phyloP scores from a whole-genome alignment of 2,329 filamentous ascomycete genomes.

The Hypomyces rosellus region DNA sequence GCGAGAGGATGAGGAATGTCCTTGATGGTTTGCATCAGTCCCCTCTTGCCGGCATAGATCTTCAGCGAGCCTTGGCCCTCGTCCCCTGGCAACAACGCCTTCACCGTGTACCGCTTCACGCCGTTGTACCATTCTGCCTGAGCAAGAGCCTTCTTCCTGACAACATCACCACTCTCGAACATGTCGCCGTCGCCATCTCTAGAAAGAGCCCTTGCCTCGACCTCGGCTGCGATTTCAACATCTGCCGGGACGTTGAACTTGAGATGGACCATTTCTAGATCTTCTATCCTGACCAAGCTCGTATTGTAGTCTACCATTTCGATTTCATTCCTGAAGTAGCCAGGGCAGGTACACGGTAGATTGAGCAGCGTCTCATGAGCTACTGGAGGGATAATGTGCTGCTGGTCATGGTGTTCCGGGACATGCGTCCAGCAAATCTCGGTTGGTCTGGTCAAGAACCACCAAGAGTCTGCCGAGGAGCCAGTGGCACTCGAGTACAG shows the following conservation, averaged over 20 bases:
- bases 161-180: conserved; percentile 83
- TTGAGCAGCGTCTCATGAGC: conserved; percentile 80
- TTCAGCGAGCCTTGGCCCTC: conserved; percentile 85
- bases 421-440: conserved; percentile 96
- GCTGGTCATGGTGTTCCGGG: conserved; percentile 77
- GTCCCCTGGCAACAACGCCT: conserved; percentile 84
- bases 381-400: conserved; percentile 86
- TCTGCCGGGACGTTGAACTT: conserved; percentile 83
- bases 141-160: conserved; percentile 79
- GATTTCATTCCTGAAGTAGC: conserved; percentile 77
- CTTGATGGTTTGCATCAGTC: conserved; percentile 95
- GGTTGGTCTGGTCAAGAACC: conserved; percentile 82
- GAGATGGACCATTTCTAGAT: conserved; percentile 87
- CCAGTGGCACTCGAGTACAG: conserved; percentile 68
- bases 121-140: conserved; percentile 89
- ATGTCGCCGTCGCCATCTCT: conserved; percentile 83
- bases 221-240: conserved; percentile 86
- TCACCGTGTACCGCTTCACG: conserved; percentile 86
- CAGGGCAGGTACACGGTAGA: conserved; percentile 76
- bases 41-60: conserved; percentile 87
- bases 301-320: conserved; percentile 89
- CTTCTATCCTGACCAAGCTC: conserved; percentile 75
- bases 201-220: conserved; percentile 75
- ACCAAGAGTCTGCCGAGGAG: conserved; percentile 76
- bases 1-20: conserved; percentile 91